Percentiles rank a stretch among this genome's conserved stretches.
These are phyloP conservation scores for Reutealis trisperma DNA, from an alignment of 345 rosid genomes.

Conservation along the genomic window DNA sequence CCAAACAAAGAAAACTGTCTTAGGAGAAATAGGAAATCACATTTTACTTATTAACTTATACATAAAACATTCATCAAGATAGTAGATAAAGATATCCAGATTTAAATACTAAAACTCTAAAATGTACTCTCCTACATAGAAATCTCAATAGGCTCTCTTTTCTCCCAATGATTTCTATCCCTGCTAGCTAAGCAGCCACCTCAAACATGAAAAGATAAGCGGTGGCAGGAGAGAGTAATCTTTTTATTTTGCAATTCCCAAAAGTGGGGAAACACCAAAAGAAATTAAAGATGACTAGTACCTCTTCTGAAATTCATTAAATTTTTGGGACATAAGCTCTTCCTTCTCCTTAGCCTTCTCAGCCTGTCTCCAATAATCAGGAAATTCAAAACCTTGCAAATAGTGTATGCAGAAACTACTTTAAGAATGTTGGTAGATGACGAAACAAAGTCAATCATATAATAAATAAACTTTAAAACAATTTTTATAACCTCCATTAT, in stretches of 20 bases:
- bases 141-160: background rate
- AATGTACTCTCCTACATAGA: background rate
- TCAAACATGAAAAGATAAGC: background rate
- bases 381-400: constrained; percentile 14
- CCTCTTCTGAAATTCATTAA: constrained; percentile 61
- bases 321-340: constrained; percentile 67
- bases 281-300: constrained; percentile 25
- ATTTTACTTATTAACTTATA: background rate
- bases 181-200: background rate
- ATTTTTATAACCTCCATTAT: constrained; percentile 68
- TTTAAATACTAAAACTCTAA: background rate
- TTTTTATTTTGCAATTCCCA: background rate
- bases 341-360: constrained; percentile 95
- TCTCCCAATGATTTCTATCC: background rate
- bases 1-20: background rate
- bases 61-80: background rate
- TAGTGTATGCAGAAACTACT: background rate
- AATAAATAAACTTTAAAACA: constrained; percentile 19
- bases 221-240: background rate
- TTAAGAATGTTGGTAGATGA: background rate
- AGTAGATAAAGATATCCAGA: background rate
- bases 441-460: background rate
- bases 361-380: constrained; percentile 55
- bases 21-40: background rate
- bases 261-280: background rate